Base-by-base conservation (phyloP, 2,329 filamentous ascomycete species). In the Simplicillium aogashimaense region DNA sequence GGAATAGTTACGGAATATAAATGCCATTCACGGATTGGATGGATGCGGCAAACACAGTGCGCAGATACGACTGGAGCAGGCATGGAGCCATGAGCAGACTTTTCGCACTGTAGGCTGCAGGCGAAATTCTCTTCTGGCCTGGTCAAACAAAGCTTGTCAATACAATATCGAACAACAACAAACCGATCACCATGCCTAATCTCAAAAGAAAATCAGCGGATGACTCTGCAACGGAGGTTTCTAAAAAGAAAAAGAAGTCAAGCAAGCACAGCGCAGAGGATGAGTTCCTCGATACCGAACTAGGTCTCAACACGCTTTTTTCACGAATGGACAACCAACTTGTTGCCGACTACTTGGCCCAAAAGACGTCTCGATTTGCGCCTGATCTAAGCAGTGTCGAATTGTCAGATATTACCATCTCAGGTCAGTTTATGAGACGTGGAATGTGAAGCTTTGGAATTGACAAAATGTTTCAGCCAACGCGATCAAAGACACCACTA, bases 361-460 rank as follows among this genome's bases (percentile, higher is more conserved):
- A 92, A 55, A 78, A 84, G 55, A 82, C 86, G 39, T 78, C 74
- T 47, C 74, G 83, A 17, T 94, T 90, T 54, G 85, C 87, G 40
- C 78, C 76, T 20, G 83, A 95, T 39, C 61, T 95, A 53, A 95
- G 85, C 50, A 68, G 79, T 1, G 75, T 97, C 32, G 92, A 98
- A 63, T 66, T 94, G 28, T 81, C 86, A 42, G 89, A 95, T 56
- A 68, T 86, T 53, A 81, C 84, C 41, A 71, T 97, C 39, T 79
- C 86, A 49, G 81, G 86, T 88, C 6, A 11, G 38, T n/a, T 18
- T 4, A n/a, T 37, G 4, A 18, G 6, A 40, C 11, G 29, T 15
- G 30, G 10, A 36, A 25, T 9, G 9, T 36, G 13, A 31, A 70
- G 50, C 67, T 41, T 31, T 25, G 9, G 9, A 25, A 25, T 9